Base-by-base conservation (phyloP, 2,329 filamentous ascomycete genomes). In the Botrytis sinoallii region DNA sequence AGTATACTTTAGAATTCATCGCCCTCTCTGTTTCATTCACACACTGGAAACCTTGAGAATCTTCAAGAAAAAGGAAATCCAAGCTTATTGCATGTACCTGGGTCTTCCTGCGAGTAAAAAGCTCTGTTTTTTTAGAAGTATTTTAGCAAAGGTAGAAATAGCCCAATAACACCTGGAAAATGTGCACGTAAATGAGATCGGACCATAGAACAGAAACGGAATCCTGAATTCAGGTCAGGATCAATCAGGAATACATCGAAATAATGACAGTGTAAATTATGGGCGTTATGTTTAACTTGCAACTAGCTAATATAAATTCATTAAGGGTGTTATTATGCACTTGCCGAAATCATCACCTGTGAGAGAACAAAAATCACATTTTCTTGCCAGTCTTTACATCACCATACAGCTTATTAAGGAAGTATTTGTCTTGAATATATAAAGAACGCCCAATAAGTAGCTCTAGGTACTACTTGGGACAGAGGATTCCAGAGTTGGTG, bases 401-500 rank as follows among this genome's bases (percentile, higher is more conserved):
- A 8, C 0, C 25, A 38, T 8, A 25, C 10, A 40, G 12, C 60
- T 63, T n/a, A 5, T 4, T 8, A 18, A 29, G 5, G 8, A 1
- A 29, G 52, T 8, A 29, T 3, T n/a, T 29, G 14, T 1, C n/a
- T 55, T 55, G 14, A 8, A 29, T 2, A 29, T 32, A 7, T 4
- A 9, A 57, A 57, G 3, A 57, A 32, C 6, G 1, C 14, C 3
- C 25, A 29, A 32, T 1, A 55, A 52, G 25, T n/a, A 52, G 14
- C 52, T 29, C 3, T 16, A 55, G 14, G n/a, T 9, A n/a, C 52
- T 32, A 57, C 6, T 18, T 32, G 14, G 7, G 3, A 29, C 52
- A 57, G 29, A 18, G 9, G n/a, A 3, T 4, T 29, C n/a, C 2
- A 29, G n/a, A 25, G 7, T 9, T 9, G 0, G 16, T 9, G 7